A percentile compares a stretch with the other conserved stretches of the same genome.
Evolutionary conservation across 805 yeast genomes (phyloP).

Genomic region (Komagataella populi): DNA sequence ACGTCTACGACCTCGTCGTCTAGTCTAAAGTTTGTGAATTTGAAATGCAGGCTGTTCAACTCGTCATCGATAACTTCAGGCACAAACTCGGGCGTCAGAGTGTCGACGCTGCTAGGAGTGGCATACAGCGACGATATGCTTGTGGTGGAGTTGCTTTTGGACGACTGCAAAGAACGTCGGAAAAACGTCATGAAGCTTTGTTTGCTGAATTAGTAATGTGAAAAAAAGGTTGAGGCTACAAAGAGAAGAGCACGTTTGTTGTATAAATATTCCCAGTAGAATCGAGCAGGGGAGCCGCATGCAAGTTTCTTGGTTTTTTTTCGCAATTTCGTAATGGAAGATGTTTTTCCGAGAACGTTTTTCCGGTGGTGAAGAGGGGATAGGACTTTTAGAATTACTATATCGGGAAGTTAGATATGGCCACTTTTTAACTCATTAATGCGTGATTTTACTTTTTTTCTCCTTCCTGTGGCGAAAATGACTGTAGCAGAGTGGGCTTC

Average conservation of each 20-base stretch:
- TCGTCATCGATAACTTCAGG: slow-evolving; percentile 3
- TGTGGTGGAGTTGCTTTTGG: slow-evolving; percentile 1
- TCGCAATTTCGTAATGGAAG: neutral
- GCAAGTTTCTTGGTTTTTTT: neutral
- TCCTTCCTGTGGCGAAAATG: too few species aligned
- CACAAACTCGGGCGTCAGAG: slow-evolving; percentile 3
- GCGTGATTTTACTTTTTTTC: neutral
- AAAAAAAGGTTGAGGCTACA: neutral
- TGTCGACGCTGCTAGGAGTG: neutral
- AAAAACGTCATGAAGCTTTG: neutral
- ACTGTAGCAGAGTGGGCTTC: too few species aligned
- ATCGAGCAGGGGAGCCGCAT: neutral
- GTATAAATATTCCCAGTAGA: neutral
- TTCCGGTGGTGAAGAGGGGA: neutral
- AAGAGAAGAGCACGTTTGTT: neutral
- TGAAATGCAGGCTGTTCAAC: slow-evolving; percentile 1
- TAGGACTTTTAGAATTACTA: neutral
- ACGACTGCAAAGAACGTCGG: neutral
- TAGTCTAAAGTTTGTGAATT: slow-evolving; percentile 2
- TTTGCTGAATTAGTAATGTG: neutral
- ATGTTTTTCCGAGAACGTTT: neutral
- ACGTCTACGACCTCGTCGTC: neutral
- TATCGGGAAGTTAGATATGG: neutral
- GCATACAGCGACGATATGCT: slow-evolving; percentile 2
- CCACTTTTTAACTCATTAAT: neutral